Base-by-base conservation (phyloP, 2,329 filamentous ascomycete genomes). In the Simplicillium aogashimaense region DNA sequence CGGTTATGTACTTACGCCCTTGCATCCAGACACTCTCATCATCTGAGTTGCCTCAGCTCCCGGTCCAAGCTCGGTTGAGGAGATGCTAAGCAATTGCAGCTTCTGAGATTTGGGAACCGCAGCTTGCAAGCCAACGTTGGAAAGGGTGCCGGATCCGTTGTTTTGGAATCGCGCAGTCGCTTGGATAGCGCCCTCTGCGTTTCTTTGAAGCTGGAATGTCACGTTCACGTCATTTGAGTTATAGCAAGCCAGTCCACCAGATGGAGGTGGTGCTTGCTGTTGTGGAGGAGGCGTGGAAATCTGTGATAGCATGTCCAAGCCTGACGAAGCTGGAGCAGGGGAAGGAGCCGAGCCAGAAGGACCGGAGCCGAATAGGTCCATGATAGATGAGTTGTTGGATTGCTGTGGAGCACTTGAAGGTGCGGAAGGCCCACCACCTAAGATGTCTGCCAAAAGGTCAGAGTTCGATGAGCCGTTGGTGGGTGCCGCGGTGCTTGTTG, bases 51-150 rank as follows among this genome's bases (percentile, higher is more conserved):
- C 90, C 57, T 95, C 88, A 33, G 82, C 77, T 12, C 86, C 86
- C 7, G 81, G 78, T 11, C 70, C 77, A 34, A 98, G 58, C 28
- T 94, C 86, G 4, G 81, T 67, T 48, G 78, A 86, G 49, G 86
- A 94, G 49, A 98, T 95, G 43, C 83, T 86, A 58, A 94, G 83
- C 48, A 98, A 67, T 58, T 95, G 88, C 53, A 98, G 65, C 59
- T 92, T 95, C 64, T 98, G 92, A 35, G 85, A 87, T 65, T 97
- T 98, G 8, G 92, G 92, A 40, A 98, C 92, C 1, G 92, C 92
- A 34, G 90, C 92, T 60, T 98, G 92, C 48, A 98, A 61, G 18
- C 86, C 86, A 25, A 97, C 85, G 35, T 75, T 77, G 13, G 80
- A 80, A 37, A 97, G 69, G 12, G 68, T 65, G 12, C 71, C 72